A percentile compares a stretch with the other conserved stretches of the same genome.
Conservation (phyloP, 306 rosid species). For the Cyamopsis tetragonoloba region DNA sequence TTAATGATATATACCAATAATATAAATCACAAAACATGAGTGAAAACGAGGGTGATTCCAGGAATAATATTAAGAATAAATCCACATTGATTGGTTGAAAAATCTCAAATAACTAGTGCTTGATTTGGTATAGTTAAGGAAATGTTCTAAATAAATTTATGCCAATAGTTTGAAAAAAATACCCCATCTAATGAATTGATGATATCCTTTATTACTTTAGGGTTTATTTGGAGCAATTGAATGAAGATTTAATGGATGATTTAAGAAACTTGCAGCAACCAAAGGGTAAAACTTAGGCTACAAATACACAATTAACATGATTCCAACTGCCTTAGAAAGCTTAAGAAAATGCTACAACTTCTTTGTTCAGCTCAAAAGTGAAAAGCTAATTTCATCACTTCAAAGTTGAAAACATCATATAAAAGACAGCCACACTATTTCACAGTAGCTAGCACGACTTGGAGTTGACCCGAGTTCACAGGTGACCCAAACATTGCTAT, state of each 20-base stretch:
- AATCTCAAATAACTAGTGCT: not conserved
- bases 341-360: not conserved
- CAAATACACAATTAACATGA: not conserved
- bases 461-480: not conserved
- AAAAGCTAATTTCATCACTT: not conserved
- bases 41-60: not conserved
- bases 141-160: not conserved
- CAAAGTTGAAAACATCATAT: too few species aligned
- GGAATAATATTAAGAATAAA: not conserved
- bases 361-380: not conserved
- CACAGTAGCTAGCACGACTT: not conserved
- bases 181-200: not conserved
- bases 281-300: not conserved
- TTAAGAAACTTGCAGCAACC: not conserved
- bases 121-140: not conserved
- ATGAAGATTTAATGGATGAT: not conserved
- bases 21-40: slow-evolving; percentile 2
- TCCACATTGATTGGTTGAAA: not conserved
- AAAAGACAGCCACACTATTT: not conserved
- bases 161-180: not conserved
- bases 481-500: not conserved
- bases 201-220: not conserved
- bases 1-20: slow-evolving; percentile 18
- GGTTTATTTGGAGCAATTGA: not conserved
- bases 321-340: not conserved